Evolutionary conservation across 1,284 basidiomycete species (phyloP).

Genomic region (Phlebopus sp.): DNA sequence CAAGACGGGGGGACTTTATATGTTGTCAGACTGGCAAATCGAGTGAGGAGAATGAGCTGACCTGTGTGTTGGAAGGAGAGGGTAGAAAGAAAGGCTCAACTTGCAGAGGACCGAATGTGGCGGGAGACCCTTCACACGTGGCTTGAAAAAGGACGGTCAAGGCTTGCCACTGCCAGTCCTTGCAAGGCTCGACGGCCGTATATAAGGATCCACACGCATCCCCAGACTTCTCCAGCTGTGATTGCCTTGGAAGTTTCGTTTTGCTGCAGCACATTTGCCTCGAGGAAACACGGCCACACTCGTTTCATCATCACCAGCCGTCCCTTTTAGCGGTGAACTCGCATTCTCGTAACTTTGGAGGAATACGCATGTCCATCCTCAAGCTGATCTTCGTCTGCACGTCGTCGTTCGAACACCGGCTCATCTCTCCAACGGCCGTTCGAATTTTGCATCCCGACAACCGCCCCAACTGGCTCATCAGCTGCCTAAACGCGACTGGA

Average conservation of each 20-base stretch:
- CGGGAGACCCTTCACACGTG: conserved; percentile 11
- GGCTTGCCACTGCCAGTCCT: background rate
- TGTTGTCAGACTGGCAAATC: background rate
- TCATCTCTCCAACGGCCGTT: conserved; percentile 1
- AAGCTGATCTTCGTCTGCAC: conserved; percentile 1
- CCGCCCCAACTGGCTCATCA: conserved; percentile 4
- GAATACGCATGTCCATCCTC: conserved; percentile 7
- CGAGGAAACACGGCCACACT: conserved; percentile 18
- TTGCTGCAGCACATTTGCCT: conserved; percentile 17
- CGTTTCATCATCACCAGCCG: conserved; percentile 1
- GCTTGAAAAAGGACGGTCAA: conserved; percentile 4
- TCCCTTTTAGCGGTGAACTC: conserved; percentile 13
- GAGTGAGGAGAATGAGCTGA: background rate
- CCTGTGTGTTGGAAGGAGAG: conserved; percentile 5
- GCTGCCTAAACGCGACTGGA: background rate
- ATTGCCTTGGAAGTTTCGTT: background rate
- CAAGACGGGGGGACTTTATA: background rate
- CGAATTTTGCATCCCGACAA: background rate
- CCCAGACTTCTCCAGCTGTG: conserved; percentile 1
- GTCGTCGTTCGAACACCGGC: background rate
- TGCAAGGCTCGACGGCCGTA: background rate
- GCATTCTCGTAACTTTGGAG: conserved; percentile 5
- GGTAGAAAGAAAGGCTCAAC: conserved; percentile 11
- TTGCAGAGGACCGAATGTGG: conserved; percentile 12
- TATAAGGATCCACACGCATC: conserved; percentile 26